A percentile compares a stretch with the other conserved stretches of the same genome.
Evolutionary conservation across 2,329 filamentous ascomycete genomes (phyloP).

Genomic region (Berkeleyomyces basicola): DNA sequence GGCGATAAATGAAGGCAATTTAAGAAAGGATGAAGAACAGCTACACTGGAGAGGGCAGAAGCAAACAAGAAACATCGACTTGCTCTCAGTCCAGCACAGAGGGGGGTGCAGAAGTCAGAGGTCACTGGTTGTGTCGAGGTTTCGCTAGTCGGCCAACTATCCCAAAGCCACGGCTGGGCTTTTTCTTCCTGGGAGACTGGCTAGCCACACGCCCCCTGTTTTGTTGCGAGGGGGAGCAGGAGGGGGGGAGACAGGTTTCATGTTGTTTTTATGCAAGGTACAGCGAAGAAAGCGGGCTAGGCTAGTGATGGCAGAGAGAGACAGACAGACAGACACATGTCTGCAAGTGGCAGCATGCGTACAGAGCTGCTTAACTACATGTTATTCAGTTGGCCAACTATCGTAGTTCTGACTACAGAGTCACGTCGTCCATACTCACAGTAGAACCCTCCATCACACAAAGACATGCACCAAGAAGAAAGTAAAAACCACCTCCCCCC

Average conservation of each 20-base stretch:
- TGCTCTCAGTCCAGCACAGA: neutral
- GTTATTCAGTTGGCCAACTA: no score
- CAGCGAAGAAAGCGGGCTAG: neutral
- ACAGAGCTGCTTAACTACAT: no score
- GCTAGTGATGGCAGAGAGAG: neutral
- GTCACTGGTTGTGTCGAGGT: neutral
- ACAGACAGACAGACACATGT: neutral
- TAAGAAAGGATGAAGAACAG: neutral
- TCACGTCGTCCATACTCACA: no score
- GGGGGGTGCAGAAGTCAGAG: neutral
- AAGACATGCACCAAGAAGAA: no score
- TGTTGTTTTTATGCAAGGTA: conserved; percentile 3
- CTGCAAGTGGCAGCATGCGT: no score
- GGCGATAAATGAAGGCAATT: conserved; percentile 12
- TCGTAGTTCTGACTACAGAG: no score
- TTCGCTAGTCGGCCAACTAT: no score
- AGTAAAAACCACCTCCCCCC: neutral
- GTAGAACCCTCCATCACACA: no score
- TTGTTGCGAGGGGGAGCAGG: conserved; percentile 14
- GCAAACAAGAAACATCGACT: neutral
- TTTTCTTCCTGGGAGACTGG: neutral
- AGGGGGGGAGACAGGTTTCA: conserved; percentile 15
- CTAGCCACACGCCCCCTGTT: neutral
- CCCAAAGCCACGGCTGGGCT: no score
- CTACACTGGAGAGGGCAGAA: neutral